These are phyloP conservation scores for Lactarius hatsudake DNA, from an alignment of 768 basidiomycete genomes.

Conservation along the genomic window DNA sequence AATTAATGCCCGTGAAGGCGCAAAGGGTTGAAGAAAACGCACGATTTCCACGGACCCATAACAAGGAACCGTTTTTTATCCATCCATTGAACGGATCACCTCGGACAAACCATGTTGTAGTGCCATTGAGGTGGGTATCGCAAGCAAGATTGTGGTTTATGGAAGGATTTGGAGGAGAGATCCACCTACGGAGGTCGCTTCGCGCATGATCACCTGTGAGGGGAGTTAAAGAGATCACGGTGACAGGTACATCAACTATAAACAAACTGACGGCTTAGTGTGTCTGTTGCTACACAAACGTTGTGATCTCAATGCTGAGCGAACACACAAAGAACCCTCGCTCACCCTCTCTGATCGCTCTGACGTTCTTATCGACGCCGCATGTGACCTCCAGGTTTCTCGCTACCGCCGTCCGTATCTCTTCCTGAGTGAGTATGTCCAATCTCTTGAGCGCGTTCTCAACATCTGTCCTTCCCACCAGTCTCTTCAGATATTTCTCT, in stretches of 20 bases:
- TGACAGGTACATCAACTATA: too few species aligned
- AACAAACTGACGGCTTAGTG: background rate
- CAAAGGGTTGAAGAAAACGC: too few species aligned
- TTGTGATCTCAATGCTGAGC: background rate
- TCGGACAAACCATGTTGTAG: slow-evolving; percentile 5
- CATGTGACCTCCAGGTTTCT: background rate
- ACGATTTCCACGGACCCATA: slow-evolving; percentile 16
- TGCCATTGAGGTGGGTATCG: background rate
- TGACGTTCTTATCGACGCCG: background rate
- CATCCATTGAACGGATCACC: background rate
- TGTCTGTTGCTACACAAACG: background rate
- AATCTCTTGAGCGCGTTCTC: background rate
- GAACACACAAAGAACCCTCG: background rate
- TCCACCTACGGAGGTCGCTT: background rate
- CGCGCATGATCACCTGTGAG: background rate
- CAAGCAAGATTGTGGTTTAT: slow-evolving; percentile 8
- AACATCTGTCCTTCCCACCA: background rate
- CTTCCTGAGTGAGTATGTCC: slow-evolving; percentile 7
- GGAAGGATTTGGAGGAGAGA: slow-evolving; percentile 10
- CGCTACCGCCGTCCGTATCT: background rate
- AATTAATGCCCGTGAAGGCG: too few species aligned
- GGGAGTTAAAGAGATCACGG: background rate
- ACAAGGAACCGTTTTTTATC: background rate
- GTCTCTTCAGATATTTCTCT: background rate
- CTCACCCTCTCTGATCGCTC: background rate